Conservation (phyloP, 805 yeast genomes). For the Schwanniomyces sp. region DNA sequence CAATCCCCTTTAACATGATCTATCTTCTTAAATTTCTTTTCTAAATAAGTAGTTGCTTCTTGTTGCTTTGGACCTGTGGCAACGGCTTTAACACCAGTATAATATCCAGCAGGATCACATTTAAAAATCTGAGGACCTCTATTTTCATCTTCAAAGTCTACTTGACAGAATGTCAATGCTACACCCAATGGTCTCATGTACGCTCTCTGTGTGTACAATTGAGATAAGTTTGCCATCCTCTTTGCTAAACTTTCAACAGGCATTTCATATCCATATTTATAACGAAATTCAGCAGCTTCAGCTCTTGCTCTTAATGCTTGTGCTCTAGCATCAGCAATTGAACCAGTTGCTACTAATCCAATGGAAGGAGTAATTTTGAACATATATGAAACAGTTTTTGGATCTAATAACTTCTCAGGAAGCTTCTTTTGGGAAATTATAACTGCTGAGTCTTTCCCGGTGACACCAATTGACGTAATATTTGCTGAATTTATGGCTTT, state of each 20-base stretch:
- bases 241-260: constrained; percentile 91
- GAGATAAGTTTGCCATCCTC: constrained; percentile 93
- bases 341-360: constrained; percentile 93
- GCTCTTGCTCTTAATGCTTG: constrained; percentile 86
- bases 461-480: constrained; percentile 83
- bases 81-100: constrained; percentile 84
- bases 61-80: constrained; percentile 98
- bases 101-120: constrained; percentile 98
- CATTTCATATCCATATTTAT: constrained; percentile 95
- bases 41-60: constrained; percentile 86
- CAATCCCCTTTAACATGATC: constrained; percentile 75
- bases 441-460: constrained; percentile 85
- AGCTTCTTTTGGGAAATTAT: constrained; percentile 93
- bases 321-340: constrained; percentile 93
- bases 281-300: constrained; percentile 95
- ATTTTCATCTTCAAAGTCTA: constrained; percentile 71
- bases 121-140: constrained; percentile 86
- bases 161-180: constrained; percentile 81
- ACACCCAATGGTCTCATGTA: constrained; percentile 98
- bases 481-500: constrained; percentile 93
- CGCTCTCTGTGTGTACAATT: constrained; percentile 95
- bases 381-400: constrained; percentile 81
- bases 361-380: constrained; percentile 78
- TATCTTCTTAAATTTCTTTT: constrained; percentile 79
- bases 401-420: constrained; percentile 90